These are phyloP conservation scores for Fusarium miscanthi DNA, from an alignment of 2,329 filamentous ascomycete genomes.

Conservation along the genomic window DNA sequence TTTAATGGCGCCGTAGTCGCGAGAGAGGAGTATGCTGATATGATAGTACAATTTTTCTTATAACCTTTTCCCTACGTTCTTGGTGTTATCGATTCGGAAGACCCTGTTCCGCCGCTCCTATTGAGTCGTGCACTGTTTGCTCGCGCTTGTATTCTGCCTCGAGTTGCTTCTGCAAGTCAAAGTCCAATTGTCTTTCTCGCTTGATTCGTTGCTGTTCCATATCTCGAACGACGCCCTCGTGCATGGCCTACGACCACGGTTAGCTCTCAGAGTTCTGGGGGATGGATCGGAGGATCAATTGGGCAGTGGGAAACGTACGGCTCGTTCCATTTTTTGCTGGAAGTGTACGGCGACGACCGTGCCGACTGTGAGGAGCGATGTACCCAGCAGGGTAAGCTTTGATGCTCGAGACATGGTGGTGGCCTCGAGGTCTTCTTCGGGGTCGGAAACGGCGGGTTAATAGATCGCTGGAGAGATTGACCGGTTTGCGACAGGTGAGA, in stretches of 20 bases:
- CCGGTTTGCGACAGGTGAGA: rapidly evolving
- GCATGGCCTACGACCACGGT: slow-evolving; percentile 78
- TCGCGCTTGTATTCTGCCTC: slow-evolving; percentile 92
- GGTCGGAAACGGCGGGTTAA: background rate
- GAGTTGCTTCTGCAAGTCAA: slow-evolving; percentile 87
- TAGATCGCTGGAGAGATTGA: background rate
- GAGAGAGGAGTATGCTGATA: slow-evolving; percentile 24
- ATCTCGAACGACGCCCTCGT: slow-evolving; percentile 91
- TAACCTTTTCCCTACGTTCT: background rate
- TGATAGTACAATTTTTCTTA: slow-evolving; percentile 12
- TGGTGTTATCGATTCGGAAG: slow-evolving; percentile 42
- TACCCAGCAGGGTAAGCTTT: slow-evolving; percentile 84
- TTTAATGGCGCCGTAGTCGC: background rate
- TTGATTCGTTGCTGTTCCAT: slow-evolving; percentile 94
- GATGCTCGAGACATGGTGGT: slow-evolving; percentile 89
- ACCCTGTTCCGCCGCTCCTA: slow-evolving; percentile 42
- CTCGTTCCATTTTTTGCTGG: slow-evolving; percentile 84
- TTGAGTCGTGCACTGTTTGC: slow-evolving; percentile 74
- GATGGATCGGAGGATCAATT: background rate
- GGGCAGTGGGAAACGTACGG: slow-evolving; percentile 63
- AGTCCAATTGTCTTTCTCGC: slow-evolving; percentile 90
- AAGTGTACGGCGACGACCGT: slow-evolving; percentile 91
- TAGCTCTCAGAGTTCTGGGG: slow-evolving; percentile 1
- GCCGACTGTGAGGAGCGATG: slow-evolving; percentile 77
- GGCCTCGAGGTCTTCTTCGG: background rate